phyloP scores from a whole-genome alignment of 1,139 yeast species.

The Hansenula sp. region DNA sequence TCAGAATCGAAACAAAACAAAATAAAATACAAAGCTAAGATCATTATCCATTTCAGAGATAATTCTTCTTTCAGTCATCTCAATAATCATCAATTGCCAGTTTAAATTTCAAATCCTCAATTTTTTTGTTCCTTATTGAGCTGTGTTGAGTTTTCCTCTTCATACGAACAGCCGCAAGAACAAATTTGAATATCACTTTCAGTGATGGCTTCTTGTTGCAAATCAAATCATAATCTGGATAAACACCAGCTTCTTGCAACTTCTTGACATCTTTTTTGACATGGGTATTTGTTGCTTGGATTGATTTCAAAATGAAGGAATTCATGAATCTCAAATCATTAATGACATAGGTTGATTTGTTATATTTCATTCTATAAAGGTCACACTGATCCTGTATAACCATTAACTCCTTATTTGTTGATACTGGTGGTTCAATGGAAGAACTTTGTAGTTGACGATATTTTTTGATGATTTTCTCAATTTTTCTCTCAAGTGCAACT shows the following conservation, averaged over 20 bases:
- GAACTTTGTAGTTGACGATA: constrained; percentile 17
- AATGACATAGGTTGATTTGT: constrained; percentile 25
- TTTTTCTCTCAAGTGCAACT: constrained; percentile 12
- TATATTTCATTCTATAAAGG: constrained; percentile 22
- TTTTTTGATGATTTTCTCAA: constrained; percentile 17
- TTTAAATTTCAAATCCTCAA: constrained; percentile 10
- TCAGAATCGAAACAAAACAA: neutral
- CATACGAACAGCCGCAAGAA: constrained; percentile 53
- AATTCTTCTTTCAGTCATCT: too few species aligned
- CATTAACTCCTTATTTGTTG: constrained; percentile 5
- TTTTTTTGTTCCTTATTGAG: constrained; percentile 12
- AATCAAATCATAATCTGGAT: constrained; percentile 40
- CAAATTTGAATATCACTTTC: constrained; percentile 43
- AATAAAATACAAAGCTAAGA: too few species aligned
- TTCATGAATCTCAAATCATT: constrained; percentile 54
- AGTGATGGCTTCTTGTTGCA: constrained; percentile 30
- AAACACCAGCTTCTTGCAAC: constrained; percentile 45
- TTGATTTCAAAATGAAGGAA: constrained; percentile 41
- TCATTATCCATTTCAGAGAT: too few species aligned
- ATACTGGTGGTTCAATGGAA: constrained; percentile 1
- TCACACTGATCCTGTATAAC: constrained; percentile 19
- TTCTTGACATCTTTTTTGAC: constrained; percentile 40
- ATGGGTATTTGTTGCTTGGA: constrained; percentile 39
- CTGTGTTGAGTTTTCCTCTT: constrained; percentile 27
- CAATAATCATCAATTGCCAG: constrained; percentile 9